phyloP scores from a whole-genome alignment of 129 eudicot genomes.

The Glebionis coronaria region DNA sequence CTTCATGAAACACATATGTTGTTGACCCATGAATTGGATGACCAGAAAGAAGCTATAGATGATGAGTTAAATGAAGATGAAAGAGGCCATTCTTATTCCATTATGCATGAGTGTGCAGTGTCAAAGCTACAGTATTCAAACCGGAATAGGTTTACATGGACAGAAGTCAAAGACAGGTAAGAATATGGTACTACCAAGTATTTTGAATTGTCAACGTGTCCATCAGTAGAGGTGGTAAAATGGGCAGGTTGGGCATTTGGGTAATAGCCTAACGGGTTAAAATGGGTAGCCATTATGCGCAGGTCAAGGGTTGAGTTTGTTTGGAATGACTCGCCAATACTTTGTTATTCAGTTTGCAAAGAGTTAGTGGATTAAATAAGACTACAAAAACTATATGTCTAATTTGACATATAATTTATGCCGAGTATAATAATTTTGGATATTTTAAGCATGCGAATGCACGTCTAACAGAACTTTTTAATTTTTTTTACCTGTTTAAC shows the following conservation, averaged over 20 bases:
- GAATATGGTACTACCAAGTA: neutral
- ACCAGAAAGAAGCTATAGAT: constrained; percentile 35
- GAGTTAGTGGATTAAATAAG: too few relatives aligned
- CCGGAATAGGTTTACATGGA: constrained; percentile 66
- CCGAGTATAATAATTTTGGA: too few relatives aligned
- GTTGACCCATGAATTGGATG: constrained; percentile 28
- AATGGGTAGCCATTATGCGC: neutral
- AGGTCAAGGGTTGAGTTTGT: neutral
- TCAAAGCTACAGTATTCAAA: constrained; percentile 52
- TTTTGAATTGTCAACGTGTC: neutral
- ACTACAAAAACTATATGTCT: too few relatives aligned
- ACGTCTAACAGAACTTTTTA: too few relatives aligned
- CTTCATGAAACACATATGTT: constrained; percentile 22
- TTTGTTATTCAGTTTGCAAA: too few relatives aligned
- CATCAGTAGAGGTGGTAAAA: neutral
- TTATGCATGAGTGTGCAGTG: constrained; percentile 41
- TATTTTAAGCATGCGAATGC: too few relatives aligned
- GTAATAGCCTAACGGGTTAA: neutral
- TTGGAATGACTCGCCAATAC: neutral
- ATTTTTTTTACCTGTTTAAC: too few relatives aligned
- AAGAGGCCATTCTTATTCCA: constrained; percentile 20
- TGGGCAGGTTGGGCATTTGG: neutral
- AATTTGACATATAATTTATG: too few relatives aligned
- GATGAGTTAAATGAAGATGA: constrained; percentile 49
- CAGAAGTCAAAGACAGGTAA: constrained; percentile 78